Evolutionary conservation across 192 early-diverging fungal genomes (phyloP), one percentile per base, ranked within the genome.

Genomic region (Entophlyctis luteolus): DNA sequence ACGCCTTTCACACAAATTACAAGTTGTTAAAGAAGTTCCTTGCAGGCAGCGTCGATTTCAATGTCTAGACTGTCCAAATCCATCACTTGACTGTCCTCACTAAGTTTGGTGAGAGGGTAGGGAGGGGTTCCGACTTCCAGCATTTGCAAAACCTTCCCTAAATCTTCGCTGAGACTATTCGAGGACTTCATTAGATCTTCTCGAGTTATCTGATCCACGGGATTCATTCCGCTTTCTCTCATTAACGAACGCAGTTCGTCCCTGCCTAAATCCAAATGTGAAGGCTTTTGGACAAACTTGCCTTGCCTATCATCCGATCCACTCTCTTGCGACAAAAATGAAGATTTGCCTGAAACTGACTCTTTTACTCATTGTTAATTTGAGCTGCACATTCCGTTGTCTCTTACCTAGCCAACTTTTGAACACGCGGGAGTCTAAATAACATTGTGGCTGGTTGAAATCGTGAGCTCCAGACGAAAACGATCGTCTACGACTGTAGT

Each of bases 161-260:
- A 42, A 42, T 42, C 39, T n/a, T 42, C 10, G 39, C 39, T 42
- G n/a, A n/a, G n/a, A 47, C 45, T 47, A 22, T 2, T 47, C 1
- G 45, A n/a, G 45, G 45, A 12, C n/a, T 63, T 33, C 33, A 25
- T 48, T 10, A 63, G 32, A 4, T 63, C 25, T 49, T 63, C 60
- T 31, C 60, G 60, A 8, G 48, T 63, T 16, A 63, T 33, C 18
- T 35, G 60, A 8, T 25, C 29, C 4, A 49, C 18, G 1, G 48
- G 20, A 32, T 31, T n/a, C 60, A 63, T 63, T 20, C 48, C 60
- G 2, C 28, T 49, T 50, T 63, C 60, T 8, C 10, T 23, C 60
- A 63, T 63, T 29, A 63, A 25, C 10, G 20, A 6, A 34, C 31
- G 60, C 23, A 63, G 60, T 33, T 48, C 2, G 31, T 50, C 33